Conservation (phyloP, 306 rosid genomes). For the Acacia melanoxylon region DNA sequence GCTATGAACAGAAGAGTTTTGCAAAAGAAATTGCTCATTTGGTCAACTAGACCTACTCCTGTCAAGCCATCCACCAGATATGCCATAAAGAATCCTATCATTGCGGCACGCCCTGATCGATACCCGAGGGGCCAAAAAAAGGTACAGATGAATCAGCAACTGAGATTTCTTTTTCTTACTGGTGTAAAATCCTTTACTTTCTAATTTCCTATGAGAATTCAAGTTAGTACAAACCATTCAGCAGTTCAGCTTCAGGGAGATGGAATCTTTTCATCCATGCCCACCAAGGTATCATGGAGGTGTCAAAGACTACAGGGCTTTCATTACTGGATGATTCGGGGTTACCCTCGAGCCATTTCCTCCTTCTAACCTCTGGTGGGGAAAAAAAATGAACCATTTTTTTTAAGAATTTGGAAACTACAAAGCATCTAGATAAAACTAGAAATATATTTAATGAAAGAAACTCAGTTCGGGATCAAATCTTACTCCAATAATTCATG, state of each 20-base stretch:
- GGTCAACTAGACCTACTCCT: slow-evolving; percentile 96
- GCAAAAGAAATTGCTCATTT: slow-evolving; percentile 92
- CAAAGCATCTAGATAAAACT: slow-evolving; percentile 9
- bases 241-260: slow-evolving; percentile 96
- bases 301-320: slow-evolving; percentile 78
- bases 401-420: slow-evolving; percentile 27
- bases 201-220: slow-evolving; percentile 9
- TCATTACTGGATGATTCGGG: slow-evolving; percentile 88
- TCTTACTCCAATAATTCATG: background rate
- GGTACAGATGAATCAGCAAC: slow-evolving; percentile 10
- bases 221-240: slow-evolving; percentile 67
- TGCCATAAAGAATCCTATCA: slow-evolving; percentile 84
- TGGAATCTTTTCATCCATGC: slow-evolving; percentile 97
- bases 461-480: slow-evolving; percentile 4
- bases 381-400: background rate
- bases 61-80: slow-evolving; percentile 97
- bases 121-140: background rate
- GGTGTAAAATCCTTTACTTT: background rate
- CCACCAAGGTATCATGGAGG: slow-evolving; percentile 98
- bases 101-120: slow-evolving; percentile 50
- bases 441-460: background rate
- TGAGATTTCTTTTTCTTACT: background rate
- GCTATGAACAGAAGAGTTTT: slow-evolving; percentile 87
- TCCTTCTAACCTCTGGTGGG: slow-evolving; percentile 94
- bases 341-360: slow-evolving; percentile 88